Evolutionary conservation across 805 yeast genomes (phyloP), one percentile per base, ranked within the genome.

Genomic region (Candida coquimbonensis): DNA sequence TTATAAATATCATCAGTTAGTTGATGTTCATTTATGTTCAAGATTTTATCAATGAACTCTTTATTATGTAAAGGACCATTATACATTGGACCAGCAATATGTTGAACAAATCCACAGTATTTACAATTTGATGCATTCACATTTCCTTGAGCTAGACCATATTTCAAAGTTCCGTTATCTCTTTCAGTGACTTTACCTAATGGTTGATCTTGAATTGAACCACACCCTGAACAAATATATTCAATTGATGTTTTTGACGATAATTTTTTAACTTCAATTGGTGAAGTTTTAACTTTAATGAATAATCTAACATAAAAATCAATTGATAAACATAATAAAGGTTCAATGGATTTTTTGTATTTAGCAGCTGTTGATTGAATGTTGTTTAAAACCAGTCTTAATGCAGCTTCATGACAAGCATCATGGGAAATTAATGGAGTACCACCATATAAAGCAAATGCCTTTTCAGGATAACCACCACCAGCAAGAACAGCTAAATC

Each of bases 31-130:
- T 81, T 75, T 52, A 80, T 65, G n/a, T 72, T 69, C 45, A 87
- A 70, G 39, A 90, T 73, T 52, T 70, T 76, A 26, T 77, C 70
- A 38, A 91, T 70, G 56, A 91, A 93, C 17, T 74, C 78, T 25
- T 63, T 60, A 58, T 83, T 75, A 58, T 91, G 98, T 47, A 93
- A 64, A 7, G 74, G 70, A 0, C 89, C 95, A 11, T 81, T 89
- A 86, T 96, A 93, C 96, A 93, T 86, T 49, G 99, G 99, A 5
- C 99, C 99, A 8, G 91, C 89, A 33, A 93, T 61, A 60, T 87
- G 95, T 62, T 78, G 77, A 2, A 78, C 73, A 48, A 70, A 73
- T 1, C 76, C 81, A 67, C 99, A 93, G 62, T 72, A 81, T 26
- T 71, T 59, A 66, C 99, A 93, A 37, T 70, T 60, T 9, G 74